Evolutionary conservation across 2,329 filamentous ascomycete genomes (phyloP).

Genomic region (Ascosphaera pollenicola): DNA sequence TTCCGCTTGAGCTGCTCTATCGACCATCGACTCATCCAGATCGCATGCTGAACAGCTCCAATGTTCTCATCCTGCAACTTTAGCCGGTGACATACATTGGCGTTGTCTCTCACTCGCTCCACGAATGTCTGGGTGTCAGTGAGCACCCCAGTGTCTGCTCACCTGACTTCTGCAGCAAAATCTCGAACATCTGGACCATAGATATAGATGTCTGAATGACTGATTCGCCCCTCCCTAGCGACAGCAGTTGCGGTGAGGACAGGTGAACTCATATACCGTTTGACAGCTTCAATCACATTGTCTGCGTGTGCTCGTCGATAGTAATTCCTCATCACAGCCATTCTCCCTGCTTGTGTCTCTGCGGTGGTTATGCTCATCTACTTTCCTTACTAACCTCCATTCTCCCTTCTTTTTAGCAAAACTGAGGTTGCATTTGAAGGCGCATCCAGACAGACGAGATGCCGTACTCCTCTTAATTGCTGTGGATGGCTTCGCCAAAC

Average conservation of each 20-base stretch:
- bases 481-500: neutral
- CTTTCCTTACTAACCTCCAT: neutral
- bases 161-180: neutral
- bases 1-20: neutral
- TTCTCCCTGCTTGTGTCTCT: neutral
- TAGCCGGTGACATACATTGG: neutral
- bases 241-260: neutral
- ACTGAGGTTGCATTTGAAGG: neutral
- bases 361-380: neutral
- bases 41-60: neutral
- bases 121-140: neutral
- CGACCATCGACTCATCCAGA: neutral
- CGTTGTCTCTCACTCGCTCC: neutral
- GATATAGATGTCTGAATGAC: neutral
- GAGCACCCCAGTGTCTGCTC: neutral
- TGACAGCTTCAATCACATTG: neutral
- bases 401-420: neutral
- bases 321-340: neutral
- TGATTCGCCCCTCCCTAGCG: neutral
- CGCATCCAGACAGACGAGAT: neutral
- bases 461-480: neutral
- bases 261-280: neutral
- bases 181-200: neutral
- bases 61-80: neutral
- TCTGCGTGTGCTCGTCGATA: neutral